Evolutionary conservation across 306 rosid genomes (phyloP).

Genomic region (Cucumis hystrix): DNA sequence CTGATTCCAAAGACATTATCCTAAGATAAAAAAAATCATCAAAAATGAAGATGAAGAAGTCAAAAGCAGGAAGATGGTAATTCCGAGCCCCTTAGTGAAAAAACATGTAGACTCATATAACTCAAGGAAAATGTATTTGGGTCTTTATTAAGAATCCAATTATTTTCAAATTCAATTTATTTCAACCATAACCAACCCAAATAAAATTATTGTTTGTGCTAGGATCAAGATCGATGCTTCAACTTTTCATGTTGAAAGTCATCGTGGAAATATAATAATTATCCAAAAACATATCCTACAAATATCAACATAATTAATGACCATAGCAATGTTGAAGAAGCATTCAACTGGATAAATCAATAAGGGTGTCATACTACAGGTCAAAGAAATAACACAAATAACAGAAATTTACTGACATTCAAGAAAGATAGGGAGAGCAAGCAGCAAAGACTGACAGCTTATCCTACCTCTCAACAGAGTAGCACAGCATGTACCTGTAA

Average conservation of each 20-base stretch:
- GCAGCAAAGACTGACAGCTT: constrained; percentile 77
- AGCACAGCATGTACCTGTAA: constrained; percentile 80
- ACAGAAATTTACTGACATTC: constrained; percentile 60
- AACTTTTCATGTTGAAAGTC: not conserved
- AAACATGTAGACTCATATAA: not conserved
- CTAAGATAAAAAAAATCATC: not conserved
- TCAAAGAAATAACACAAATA: constrained; percentile 24
- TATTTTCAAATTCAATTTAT: too few species aligned
- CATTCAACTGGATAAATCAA: constrained; percentile 4
- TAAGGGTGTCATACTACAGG: constrained; percentile 10
- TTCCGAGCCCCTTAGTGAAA: not conserved
- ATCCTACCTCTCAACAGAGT: constrained; percentile 78
- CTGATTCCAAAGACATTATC: not conserved
- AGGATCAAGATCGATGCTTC: not conserved
- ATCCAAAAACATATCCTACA: not conserved
- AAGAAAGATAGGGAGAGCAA: constrained; percentile 54
- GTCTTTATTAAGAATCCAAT: not conserved
- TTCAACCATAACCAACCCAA: not conserved
- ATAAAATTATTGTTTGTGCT: not conserved
- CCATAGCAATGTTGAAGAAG: not conserved
- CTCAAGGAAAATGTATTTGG: not conserved
- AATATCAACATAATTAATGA: not conserved
- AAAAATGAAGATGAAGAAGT: not conserved
- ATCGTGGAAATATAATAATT: not conserved
- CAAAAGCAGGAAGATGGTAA: not conserved